Conservation (phyloP, 2,329 filamentous ascomycete genomes). For the Tolypocladium tundrense region DNA sequence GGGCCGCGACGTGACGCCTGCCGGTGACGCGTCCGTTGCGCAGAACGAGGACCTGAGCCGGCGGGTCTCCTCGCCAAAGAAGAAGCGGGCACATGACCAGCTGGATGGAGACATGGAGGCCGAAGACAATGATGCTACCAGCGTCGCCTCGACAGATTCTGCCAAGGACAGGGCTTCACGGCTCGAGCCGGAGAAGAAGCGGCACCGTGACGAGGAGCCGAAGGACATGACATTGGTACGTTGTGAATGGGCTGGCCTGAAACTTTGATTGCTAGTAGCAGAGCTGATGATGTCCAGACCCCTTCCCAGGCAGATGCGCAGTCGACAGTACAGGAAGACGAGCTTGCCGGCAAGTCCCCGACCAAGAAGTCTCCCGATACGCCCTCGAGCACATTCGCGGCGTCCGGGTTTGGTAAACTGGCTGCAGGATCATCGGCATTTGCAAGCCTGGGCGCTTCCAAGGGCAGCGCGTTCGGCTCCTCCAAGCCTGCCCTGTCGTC, state of each 20-base stretch:
- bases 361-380: conserved; percentile 24
- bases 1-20: conserved; percentile 20
- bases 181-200: conserved; percentile 54
- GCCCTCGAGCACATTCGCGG: conserved; percentile 54
- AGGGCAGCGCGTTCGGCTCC: conserved; percentile 40
- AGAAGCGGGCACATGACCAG: conserved; percentile 53
- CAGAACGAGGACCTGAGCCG: conserved; percentile 32
- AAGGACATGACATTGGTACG: conserved; percentile 23
- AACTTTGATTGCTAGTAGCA: not conserved
- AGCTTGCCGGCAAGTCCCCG: conserved; percentile 11
- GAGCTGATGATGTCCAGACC: not conserved
- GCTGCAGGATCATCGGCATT: conserved; percentile 56
- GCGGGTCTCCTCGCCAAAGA: conserved; percentile 50
- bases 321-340: conserved; percentile 10
- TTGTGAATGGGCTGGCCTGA: not conserved
- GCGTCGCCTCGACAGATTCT: conserved; percentile 30
- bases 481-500: conserved; percentile 23
- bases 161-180: conserved; percentile 36
- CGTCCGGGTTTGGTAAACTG: conserved; percentile 59
- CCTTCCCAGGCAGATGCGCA: conserved; percentile 1
- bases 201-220: conserved; percentile 42
- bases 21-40: conserved; percentile 21
- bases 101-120: conserved; percentile 38
- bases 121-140: conserved; percentile 31
- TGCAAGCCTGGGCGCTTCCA: conserved; percentile 39